Percentiles rank a stretch among this genome's conserved stretches.
Conservation (phyloP, 805 yeast genomes). For the Blastobotrys chiropterorum region DNA sequence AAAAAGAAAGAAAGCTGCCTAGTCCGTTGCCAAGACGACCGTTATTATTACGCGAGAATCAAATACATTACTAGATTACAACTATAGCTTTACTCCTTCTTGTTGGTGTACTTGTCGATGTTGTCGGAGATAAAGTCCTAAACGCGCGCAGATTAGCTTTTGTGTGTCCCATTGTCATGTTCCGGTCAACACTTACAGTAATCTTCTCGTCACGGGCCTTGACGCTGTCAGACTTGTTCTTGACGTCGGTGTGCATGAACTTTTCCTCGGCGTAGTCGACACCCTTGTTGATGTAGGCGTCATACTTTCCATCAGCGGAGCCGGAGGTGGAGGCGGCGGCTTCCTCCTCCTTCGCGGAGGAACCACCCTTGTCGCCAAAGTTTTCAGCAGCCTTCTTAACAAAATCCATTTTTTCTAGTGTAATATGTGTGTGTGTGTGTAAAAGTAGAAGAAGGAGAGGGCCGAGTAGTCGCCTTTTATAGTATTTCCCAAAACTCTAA, state of each 20-base stretch:
- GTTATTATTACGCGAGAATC: no score
- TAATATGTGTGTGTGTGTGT: neutral
- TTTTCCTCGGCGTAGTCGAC: conserved; percentile 20
- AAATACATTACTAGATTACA: neutral
- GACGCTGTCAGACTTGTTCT: conserved; percentile 14
- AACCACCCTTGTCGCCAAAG: conserved; percentile 12
- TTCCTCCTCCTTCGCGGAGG: conserved; percentile 6
- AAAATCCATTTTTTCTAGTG: conserved; percentile 15
- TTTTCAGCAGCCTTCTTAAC: conserved; percentile 11
- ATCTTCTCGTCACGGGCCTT: conserved; percentile 12
- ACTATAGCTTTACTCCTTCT: neutral
- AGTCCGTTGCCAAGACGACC: no score
- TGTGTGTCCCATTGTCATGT: neutral
- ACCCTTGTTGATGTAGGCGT: conserved; percentile 30
- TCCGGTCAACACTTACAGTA: conserved; percentile 9
- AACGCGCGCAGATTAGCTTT: neutral
- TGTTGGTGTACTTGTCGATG: conserved; percentile 11
- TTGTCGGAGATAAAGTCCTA: conserved; percentile 16
- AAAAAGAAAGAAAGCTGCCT: no score
- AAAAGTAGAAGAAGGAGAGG: neutral
- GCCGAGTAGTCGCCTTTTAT: neutral
- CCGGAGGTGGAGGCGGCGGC: no score
- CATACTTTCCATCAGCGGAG: conserved; percentile 18
- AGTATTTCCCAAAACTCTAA: neutral
- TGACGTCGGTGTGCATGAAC: conserved; percentile 14